These are phyloP conservation scores for Chaetomium fimeti DNA, from an alignment of 495 filamentous ascomycete species.

Conservation along the genomic window DNA sequence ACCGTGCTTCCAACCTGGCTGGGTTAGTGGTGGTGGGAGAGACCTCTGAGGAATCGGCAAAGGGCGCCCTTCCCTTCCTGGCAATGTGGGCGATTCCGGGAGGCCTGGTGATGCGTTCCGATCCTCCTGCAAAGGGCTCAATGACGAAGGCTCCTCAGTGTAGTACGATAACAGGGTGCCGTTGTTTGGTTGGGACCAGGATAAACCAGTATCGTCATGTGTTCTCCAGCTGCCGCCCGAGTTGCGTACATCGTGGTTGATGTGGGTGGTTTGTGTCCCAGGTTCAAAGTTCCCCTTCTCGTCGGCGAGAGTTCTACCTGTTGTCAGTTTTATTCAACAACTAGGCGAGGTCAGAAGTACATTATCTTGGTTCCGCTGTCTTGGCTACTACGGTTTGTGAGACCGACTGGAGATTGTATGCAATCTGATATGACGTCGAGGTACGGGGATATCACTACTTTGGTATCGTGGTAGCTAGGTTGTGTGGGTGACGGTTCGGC, in stretches of 20 bases:
- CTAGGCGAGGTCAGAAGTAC: not conserved
- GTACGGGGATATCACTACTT: conserved; percentile 18
- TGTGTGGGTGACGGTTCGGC: not conserved
- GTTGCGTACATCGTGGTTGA: too few relatives aligned
- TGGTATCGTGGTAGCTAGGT: not conserved
- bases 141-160: not conserved
- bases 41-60: conserved; percentile 7
- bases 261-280: too few relatives aligned
- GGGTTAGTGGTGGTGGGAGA: conserved; percentile 8
- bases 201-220: not conserved
- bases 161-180: not conserved
- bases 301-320: too few relatives aligned
- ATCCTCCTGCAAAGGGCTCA: not conserved
- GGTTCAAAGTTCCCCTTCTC: too few relatives aligned
- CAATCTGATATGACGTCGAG: conserved; percentile 21
- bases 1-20: conserved; percentile 14
- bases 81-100: conserved; percentile 18
- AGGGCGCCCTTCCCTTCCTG: not conserved
- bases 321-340: too few relatives aligned
- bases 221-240: not conserved
- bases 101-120: not conserved
- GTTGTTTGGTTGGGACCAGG: not conserved
- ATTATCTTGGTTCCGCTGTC: not conserved
- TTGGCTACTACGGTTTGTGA: not conserved
- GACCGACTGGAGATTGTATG: not conserved